Conservation (phyloP, 371 early-diverging fungal species). For the Mucor saturninus region DNA sequence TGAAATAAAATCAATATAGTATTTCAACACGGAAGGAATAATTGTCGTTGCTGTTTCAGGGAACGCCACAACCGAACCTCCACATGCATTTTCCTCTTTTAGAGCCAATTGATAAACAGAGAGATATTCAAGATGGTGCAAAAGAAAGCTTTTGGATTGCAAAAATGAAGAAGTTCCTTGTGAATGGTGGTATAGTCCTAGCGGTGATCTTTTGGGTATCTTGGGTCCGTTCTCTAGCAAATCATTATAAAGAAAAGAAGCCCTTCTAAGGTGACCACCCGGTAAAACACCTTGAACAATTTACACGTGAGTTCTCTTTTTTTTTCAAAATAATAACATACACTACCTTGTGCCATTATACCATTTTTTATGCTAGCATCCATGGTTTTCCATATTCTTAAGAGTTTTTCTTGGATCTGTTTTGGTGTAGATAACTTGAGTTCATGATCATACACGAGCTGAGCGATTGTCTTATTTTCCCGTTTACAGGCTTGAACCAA, state of each 20-base stretch:
- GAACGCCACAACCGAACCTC: slow-evolving; percentile 91
- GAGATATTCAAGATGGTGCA: slow-evolving; percentile 85
- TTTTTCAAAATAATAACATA: neutral
- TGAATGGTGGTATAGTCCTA: too few relatives aligned
- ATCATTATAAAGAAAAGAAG: slow-evolving; percentile 85
- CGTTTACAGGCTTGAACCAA: slow-evolving; percentile 79
- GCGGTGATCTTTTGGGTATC: neutral
- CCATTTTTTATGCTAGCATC: slow-evolving; percentile 87
- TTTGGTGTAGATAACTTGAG: slow-evolving; percentile 84
- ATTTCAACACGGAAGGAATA: slow-evolving; percentile 93
- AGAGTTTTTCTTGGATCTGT: slow-evolving; percentile 73
- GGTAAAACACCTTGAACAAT: slow-evolving; percentile 63
- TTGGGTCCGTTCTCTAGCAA: slow-evolving; percentile 68
- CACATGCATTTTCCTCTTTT: slow-evolving; percentile 96
- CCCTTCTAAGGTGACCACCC: slow-evolving; percentile 88
- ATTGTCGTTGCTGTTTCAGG: slow-evolving; percentile 93
- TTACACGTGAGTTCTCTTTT: neutral
- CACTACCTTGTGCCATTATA: slow-evolving; percentile 37
- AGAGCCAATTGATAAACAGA: slow-evolving; percentile 95
- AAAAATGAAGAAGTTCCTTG: slow-evolving; percentile 25
- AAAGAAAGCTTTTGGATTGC: slow-evolving; percentile 44
- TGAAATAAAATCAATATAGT: slow-evolving; percentile 92
- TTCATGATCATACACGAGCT: slow-evolving; percentile 93
- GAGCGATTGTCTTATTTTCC: slow-evolving; percentile 89
- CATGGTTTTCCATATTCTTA: slow-evolving; percentile 93